Evolutionary conservation across 1,284 basidiomycete genomes (phyloP).

Genomic region (Ceratobasidium sp.): DNA sequence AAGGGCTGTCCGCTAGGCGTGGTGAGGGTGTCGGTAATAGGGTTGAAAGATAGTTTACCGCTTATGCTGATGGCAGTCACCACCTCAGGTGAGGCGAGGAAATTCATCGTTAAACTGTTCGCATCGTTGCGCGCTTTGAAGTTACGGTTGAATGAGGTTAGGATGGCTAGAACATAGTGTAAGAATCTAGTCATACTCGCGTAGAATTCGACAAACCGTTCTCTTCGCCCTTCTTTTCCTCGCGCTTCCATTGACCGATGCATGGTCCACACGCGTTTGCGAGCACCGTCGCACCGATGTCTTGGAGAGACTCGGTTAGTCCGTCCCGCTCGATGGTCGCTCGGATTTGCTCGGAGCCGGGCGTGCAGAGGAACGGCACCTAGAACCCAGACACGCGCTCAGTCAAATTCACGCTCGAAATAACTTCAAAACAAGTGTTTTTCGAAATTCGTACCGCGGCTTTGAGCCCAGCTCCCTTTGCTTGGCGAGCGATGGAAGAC

Average conservation of each 20-base stretch:
- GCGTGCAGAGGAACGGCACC: constrained; percentile 97
- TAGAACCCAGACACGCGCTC: constrained; percentile 47
- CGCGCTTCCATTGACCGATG: constrained; percentile 99
- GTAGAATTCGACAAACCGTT: constrained; percentile 88
- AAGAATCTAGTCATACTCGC: no score
- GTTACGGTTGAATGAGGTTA: constrained; percentile 98
- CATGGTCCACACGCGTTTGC: constrained; percentile 99
- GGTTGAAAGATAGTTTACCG: constrained; percentile 95
- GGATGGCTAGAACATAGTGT: constrained; percentile 72
- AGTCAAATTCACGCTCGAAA: background rate
- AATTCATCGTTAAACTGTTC: constrained; percentile 96
- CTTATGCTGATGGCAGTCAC: constrained; percentile 99
- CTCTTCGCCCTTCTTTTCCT: constrained; percentile 89
- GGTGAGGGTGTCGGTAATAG: constrained; percentile 82
- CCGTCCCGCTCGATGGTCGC: constrained; percentile 97
- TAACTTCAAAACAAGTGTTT: no score
- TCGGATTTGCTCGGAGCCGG: constrained; percentile 96
- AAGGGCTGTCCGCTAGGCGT: constrained; percentile 82
- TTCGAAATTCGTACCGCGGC: constrained; percentile 64
- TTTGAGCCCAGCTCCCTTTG: constrained; percentile 81
- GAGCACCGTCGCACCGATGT: constrained; percentile 90
- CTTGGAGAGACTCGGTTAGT: constrained; percentile 81
- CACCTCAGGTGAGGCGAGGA: constrained; percentile 95
- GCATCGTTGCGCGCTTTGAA: constrained; percentile 99
- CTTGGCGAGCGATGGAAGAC: constrained; percentile 91